Base-by-base conservation (phyloP, 768 basidiomycete genomes). In the Tulasnella sp. region DNA sequence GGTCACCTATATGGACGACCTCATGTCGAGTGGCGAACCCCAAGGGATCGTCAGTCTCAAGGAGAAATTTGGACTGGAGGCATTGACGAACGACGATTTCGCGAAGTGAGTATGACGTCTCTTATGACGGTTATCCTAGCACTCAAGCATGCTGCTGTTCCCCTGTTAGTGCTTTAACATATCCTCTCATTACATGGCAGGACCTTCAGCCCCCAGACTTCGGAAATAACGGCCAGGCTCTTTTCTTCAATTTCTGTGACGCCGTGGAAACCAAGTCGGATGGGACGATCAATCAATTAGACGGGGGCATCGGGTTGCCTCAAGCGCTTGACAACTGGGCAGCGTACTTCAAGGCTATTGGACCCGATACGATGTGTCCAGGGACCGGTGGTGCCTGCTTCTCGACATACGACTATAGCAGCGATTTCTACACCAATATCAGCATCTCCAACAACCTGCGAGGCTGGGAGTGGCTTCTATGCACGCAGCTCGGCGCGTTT, bases 221-320 rank as follows among this genome's bases (percentile, higher is more conserved):
- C 40, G 11, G 23, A 18, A 5, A 23, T 5, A 18, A 23, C 3
- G 75, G 75, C 5, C 20, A 70, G 35, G 20, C 37, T 11, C 26
- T 51, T 29, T 77, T 79, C 57, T 79, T 78, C 75, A 18, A 77
- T 0, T 79, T 75, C 20, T 79, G 79, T 40, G 79, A 79, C 55
- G 75, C 79, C 15, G 23, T 79, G 18, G 79, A 79, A 67, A 51
- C 37, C 29, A 37, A 44, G 16, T 16, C 29, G 23, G 37, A 69
- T 55, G 70, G 75, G 40, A 46, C 61, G 5, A 70, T 71, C 35
- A 67, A 79, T 26, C 29, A 37, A 10, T 37, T 67, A 0, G 35
- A 26, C 15, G 57, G 23, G 10, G 67, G 75, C 6, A 18, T 77
- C 23, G 75, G 75, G 11, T 32, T 77, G 55, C 35, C 75, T 26